These are phyloP conservation scores for Rhizopogon roseolus DNA, from an alignment of 768 basidiomycete genomes.

Conservation along the genomic window DNA sequence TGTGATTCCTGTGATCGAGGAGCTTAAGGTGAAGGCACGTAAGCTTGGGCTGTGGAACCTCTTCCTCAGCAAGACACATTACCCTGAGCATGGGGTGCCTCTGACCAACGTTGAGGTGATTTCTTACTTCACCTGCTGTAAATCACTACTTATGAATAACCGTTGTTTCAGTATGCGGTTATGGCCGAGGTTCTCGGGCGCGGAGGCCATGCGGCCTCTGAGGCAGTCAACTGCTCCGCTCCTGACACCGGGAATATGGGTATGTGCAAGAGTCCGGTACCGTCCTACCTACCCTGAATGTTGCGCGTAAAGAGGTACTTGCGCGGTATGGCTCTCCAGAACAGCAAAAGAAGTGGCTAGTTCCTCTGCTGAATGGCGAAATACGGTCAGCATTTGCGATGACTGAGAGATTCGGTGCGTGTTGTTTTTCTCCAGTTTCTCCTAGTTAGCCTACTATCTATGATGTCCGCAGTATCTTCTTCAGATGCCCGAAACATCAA, in stretches of 20 bases:
- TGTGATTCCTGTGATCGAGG: constrained; percentile 73
- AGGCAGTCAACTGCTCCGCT: constrained; percentile 90
- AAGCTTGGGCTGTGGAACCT: constrained; percentile 94
- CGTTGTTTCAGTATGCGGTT: constrained; percentile 71
- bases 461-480: constrained; percentile 55
- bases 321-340: constrained; percentile 89
- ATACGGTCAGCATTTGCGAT: constrained; percentile 94
- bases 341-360: constrained; percentile 89
- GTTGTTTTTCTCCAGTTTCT: background rate
- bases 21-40: constrained; percentile 85
- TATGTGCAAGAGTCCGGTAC: constrained; percentile 28
- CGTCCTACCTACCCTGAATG: background rate
- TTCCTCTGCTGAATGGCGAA: constrained; percentile 85
- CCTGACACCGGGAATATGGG: constrained; percentile 99
- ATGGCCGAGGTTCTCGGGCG: constrained; percentile 96
- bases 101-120: constrained; percentile 83
- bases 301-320: constrained; percentile 70
- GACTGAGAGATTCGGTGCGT: constrained; percentile 87
- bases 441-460: constrained; percentile 7
- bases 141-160: background rate
- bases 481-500: constrained; percentile 95
- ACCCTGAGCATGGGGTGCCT: constrained; percentile 85
- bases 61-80: constrained; percentile 92
- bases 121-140: background rate
- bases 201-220: constrained; percentile 74